These are phyloP conservation scores for Annulohypoxylon truncatum DNA, from an alignment of 2,329 filamentous ascomycete species.

Conservation along the genomic window DNA sequence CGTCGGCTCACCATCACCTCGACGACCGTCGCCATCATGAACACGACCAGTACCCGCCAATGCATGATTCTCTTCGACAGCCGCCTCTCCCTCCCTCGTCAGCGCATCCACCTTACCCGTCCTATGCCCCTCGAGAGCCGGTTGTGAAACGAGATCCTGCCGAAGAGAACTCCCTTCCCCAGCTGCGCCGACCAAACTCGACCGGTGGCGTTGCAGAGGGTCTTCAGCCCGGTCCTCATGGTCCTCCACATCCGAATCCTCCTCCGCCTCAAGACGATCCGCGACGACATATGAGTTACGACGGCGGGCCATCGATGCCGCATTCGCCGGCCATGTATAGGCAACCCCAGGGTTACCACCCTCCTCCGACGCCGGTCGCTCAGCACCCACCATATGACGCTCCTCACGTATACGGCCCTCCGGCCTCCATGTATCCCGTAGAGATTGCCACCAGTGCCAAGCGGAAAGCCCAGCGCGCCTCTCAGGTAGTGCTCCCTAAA, in stretches of 20 bases:
- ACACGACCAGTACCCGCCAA: constrained; percentile 64
- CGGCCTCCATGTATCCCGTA: constrained; percentile 51
- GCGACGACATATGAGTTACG: constrained; percentile 66
- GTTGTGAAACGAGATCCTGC: constrained; percentile 67
- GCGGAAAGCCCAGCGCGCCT: constrained; percentile 73
- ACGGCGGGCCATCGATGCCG: constrained; percentile 59
- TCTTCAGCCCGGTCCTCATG: constrained; percentile 53
- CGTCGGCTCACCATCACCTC: constrained; percentile 57
- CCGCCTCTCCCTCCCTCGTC: constrained; percentile 56
- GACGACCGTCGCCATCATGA: constrained; percentile 70
- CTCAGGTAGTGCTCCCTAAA: constrained; percentile 61
- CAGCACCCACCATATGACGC: constrained; percentile 49
- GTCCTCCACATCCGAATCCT: constrained; percentile 50
- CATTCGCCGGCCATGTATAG: constrained; percentile 55
- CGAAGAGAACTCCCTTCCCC: constrained; percentile 58
- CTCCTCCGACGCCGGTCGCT: constrained; percentile 46
- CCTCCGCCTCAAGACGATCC: constrained; percentile 59
- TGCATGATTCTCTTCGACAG: constrained; percentile 65
- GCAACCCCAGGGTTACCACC: constrained; percentile 45
- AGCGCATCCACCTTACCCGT: constrained; percentile 57
- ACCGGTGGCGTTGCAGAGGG: constrained; percentile 56
- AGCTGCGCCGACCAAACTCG: constrained; percentile 64
- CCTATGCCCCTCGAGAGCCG: constrained; percentile 62
- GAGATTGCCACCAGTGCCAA: constrained; percentile 61
- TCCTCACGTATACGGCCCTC: constrained; percentile 55